Evolutionary conservation across 441 rosid species (phyloP).

Genomic region (Populus hybrid): DNA sequence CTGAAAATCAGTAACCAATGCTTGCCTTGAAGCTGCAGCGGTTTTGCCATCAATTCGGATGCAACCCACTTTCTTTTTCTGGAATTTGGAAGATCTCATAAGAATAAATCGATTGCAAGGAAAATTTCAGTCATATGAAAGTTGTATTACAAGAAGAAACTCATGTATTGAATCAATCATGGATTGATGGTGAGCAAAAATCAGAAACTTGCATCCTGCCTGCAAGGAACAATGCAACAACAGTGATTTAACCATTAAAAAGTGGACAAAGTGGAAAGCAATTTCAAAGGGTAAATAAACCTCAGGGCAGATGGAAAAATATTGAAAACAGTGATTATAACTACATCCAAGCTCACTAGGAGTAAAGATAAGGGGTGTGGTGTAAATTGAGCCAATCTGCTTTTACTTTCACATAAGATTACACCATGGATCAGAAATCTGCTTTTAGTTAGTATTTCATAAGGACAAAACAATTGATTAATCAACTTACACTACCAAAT

Average conservation of each 20-base stretch:
- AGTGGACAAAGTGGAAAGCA: constrained; percentile 18
- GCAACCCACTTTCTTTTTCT: constrained; percentile 92
- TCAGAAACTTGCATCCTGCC: constrained; percentile 96
- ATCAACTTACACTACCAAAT: neutral
- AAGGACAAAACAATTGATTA: neutral
- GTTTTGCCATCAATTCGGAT: constrained; percentile 89
- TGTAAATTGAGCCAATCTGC: neutral
- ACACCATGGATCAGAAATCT: neutral
- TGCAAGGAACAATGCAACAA: constrained; percentile 37
- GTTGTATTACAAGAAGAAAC: constrained; percentile 68
- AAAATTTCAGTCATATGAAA: constrained; percentile 13
- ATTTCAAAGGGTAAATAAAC: neutral
- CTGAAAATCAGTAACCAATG: constrained; percentile 85
- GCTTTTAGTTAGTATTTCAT: neutral
- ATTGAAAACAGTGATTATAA: constrained; percentile 3
- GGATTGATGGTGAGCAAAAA: constrained; percentile 88
- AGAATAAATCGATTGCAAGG: constrained; percentile 21
- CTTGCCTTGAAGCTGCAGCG: constrained; percentile 73
- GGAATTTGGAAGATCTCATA: constrained; percentile 24
- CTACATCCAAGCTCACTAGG: neutral
- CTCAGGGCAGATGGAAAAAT: neutral
- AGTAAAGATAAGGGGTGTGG: constrained; percentile 1
- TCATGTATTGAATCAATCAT: constrained; percentile 87
- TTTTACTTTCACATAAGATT: neutral
- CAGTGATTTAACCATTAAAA: constrained; percentile 2